These are phyloP conservation scores for Lentinula boryana DNA, from an alignment of 768 basidiomycete species.

Conservation along the genomic window DNA sequence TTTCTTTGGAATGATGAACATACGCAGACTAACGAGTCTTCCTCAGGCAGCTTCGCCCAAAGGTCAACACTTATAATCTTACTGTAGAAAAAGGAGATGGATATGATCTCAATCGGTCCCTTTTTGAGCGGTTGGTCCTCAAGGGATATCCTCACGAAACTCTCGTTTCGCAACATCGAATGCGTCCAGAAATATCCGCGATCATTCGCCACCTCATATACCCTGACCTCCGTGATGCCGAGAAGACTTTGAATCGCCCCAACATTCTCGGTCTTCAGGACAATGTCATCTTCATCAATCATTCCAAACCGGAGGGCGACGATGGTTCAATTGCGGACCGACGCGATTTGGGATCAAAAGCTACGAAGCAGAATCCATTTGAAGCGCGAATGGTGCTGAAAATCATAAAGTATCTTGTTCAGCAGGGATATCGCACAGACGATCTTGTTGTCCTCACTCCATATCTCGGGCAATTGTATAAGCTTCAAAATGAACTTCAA, in stretches of 20 bases:
- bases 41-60: constrained; percentile 63
- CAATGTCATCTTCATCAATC: constrained; percentile 59
- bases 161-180: constrained; percentile 57
- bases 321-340: constrained; percentile 32
- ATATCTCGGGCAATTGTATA: constrained; percentile 58
- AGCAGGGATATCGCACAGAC: constrained; percentile 62
- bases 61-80: constrained; percentile 58
- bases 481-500: constrained; percentile 40
- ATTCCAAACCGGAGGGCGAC: constrained; percentile 49
- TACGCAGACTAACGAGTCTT: background rate
- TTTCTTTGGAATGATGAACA: background rate
- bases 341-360: constrained; percentile 37
- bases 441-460: constrained; percentile 63
- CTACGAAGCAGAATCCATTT: constrained; percentile 56
- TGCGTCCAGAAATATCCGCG: constrained; percentile 68
- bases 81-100: constrained; percentile 67
- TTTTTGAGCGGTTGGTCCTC: constrained; percentile 65
- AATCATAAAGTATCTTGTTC: constrained; percentile 57
- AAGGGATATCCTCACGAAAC: constrained; percentile 57
- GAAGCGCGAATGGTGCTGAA: constrained; percentile 63
- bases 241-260: constrained; percentile 40
- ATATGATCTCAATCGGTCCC: constrained; percentile 58
- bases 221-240: constrained; percentile 54
- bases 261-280: constrained; percentile 48
- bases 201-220: constrained; percentile 61